Evolutionary conservation across 495 filamentous ascomycete species (phyloP).

Genomic region (Neurospora terricola): DNA sequence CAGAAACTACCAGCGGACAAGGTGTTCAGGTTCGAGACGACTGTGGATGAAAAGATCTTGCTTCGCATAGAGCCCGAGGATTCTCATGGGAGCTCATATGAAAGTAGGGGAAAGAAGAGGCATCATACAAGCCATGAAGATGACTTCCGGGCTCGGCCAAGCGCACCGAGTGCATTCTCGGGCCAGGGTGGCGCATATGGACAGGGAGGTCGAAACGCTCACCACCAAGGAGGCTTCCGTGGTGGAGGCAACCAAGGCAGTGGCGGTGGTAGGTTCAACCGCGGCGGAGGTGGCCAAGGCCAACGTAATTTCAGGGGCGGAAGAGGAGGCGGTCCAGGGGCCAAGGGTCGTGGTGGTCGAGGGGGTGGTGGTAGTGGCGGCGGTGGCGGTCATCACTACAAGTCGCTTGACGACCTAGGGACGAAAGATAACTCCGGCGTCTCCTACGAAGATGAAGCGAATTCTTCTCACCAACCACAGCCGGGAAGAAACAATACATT

Average conservation of each 20-base stretch:
- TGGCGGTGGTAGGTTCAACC: not conserved
- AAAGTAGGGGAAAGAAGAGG: conserved; percentile 49
- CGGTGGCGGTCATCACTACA: conserved; percentile 21
- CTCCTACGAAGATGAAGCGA: conserved; percentile 31
- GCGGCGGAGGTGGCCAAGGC: conserved; percentile 9
- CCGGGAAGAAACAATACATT: conserved; percentile 4
- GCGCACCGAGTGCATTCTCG: conserved; percentile 1
- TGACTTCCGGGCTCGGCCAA: conserved; percentile 17
- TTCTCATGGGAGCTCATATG: conserved; percentile 44
- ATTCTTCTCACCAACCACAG: not conserved
- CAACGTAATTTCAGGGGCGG: conserved; percentile 24
- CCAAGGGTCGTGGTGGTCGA: conserved; percentile 13
- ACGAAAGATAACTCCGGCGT: conserved; percentile 28
- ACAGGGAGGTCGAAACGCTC: not conserved
- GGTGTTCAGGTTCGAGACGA: conserved; percentile 60
- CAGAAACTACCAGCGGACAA: conserved; percentile 60
- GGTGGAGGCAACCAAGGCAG: not conserved
- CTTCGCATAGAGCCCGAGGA: conserved; percentile 69
- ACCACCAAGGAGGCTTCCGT: not conserved
- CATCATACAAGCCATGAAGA: conserved; percentile 45
- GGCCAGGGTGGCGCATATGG: not conserved
- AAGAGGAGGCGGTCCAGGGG: conserved; percentile 10
- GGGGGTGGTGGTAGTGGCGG: conserved; percentile 24
- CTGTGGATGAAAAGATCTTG: conserved; percentile 76
- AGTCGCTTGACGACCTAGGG: conserved; percentile 32